These are phyloP conservation scores for Candida patagonica DNA, from an alignment of 805 yeast species.

Conservation along the genomic window DNA sequence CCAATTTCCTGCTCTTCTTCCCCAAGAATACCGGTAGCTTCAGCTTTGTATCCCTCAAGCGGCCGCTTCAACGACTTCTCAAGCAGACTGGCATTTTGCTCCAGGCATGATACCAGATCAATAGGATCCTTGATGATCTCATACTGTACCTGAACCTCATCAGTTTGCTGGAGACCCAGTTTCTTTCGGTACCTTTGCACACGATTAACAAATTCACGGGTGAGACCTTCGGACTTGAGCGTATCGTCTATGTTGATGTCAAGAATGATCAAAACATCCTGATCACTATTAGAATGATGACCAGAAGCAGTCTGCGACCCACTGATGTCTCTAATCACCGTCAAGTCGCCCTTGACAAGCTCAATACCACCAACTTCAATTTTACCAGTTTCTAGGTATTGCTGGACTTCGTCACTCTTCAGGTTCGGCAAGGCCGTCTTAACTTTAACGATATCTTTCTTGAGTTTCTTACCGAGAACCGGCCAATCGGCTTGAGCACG, in stretches of 20 bases:
- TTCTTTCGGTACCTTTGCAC: slow-evolving; percentile 96
- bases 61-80: slow-evolving; percentile 69
- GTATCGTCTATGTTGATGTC: slow-evolving; percentile 85
- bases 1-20: slow-evolving; percentile 78
- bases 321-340: slow-evolving; percentile 83
- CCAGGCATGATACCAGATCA: slow-evolving; percentile 46
- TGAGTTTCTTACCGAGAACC: slow-evolving; percentile 91
- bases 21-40: slow-evolving; percentile 48
- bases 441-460: slow-evolving; percentile 86
- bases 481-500: slow-evolving; percentile 99
- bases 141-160: slow-evolving; percentile 85
- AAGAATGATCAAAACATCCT: slow-evolving; percentile 80
- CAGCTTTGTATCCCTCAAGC: slow-evolving; percentile 38
- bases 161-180: slow-evolving; percentile 89
- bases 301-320: slow-evolving; percentile 51
- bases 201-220: slow-evolving; percentile 94
- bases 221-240: slow-evolving; percentile 85
- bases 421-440: slow-evolving; percentile 85
- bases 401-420: slow-evolving; percentile 73
- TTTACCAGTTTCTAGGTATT: slow-evolving; percentile 61
- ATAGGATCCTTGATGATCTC: slow-evolving; percentile 44
- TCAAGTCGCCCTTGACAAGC: slow-evolving; percentile 77
- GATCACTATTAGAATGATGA: slow-evolving; percentile 78
- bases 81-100: slow-evolving; percentile 57
- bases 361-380: slow-evolving; percentile 83